phyloP scores from a whole-genome alignment of 371 early-diverging fungal genomes.

The Rhizopus stolonifer region DNA sequence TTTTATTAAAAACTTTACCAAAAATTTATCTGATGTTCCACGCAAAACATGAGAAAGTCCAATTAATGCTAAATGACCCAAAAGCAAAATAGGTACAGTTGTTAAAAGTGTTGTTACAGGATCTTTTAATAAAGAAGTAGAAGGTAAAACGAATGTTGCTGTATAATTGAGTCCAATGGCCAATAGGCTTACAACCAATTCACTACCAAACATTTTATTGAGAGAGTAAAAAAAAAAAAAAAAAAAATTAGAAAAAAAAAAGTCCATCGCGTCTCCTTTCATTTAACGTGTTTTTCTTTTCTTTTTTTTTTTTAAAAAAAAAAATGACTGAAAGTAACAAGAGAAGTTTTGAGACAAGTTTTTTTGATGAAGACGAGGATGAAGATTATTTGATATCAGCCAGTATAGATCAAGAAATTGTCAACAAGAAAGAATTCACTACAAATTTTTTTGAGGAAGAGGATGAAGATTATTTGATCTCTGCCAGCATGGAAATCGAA shows the following conservation, averaged over 20 bases:
- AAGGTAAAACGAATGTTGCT: conserved; percentile 37
- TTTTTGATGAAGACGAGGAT: conserved; percentile 12
- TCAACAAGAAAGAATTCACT: conserved; percentile 13
- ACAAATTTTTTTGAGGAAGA: conserved; percentile 13
- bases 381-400: conserved; percentile 16
- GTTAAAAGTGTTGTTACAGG: conserved; percentile 37
- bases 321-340: not conserved
- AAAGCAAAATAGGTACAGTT: conserved; percentile 34
- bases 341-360: not conserved
- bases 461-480: conserved; percentile 18
- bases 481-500: conserved; percentile 7
- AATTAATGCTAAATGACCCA: conserved; percentile 32
- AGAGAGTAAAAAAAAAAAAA: not conserved
- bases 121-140: conserved; percentile 37
- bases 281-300: conserved; percentile 13
- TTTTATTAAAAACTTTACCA: conserved; percentile 11
- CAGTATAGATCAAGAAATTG: conserved; percentile 7
- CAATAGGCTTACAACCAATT: conserved; percentile 17
- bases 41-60: conserved; percentile 17
- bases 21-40: conserved; percentile 8
- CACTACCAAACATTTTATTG: conserved; percentile 19
- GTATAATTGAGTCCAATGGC: conserved; percentile 32
- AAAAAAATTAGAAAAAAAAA: not conserved
- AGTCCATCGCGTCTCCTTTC: not conserved
- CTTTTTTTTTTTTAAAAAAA: conserved; percentile 2